phyloP scores from a whole-genome alignment of 1,284 basidiomycete species.

The Rhizoctonia solani region DNA sequence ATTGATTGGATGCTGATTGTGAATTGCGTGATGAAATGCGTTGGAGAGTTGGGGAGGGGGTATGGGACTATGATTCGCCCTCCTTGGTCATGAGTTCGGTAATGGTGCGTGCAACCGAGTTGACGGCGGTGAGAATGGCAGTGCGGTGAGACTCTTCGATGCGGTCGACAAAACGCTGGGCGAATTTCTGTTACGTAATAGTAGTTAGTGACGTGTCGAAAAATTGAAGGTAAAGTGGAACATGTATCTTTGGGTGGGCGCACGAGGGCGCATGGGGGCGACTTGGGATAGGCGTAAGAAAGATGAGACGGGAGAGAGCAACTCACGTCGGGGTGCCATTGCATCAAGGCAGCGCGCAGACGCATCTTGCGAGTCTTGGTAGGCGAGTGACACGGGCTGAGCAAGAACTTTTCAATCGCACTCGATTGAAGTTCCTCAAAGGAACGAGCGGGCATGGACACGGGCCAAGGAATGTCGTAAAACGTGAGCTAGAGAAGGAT shows the following conservation, averaged over 20 bases:
- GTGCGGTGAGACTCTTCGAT: slow-evolving; percentile 32
- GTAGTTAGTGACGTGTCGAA: background rate
- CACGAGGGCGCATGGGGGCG: background rate
- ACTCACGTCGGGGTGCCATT: slow-evolving; percentile 69
- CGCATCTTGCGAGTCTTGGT: slow-evolving; percentile 54
- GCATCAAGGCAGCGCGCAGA: slow-evolving; percentile 60
- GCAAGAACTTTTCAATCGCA: slow-evolving; percentile 58
- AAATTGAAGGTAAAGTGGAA: slow-evolving; percentile 1
- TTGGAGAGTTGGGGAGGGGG: too few relatives aligned
- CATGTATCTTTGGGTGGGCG: background rate
- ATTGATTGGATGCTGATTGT: background rate
- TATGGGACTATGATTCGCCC: background rate
- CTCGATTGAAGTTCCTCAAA: slow-evolving; percentile 29
- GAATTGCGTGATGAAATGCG: background rate
- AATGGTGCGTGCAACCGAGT: slow-evolving; percentile 29
- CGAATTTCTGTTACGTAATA: slow-evolving; percentile 11
- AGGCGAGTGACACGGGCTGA: slow-evolving; percentile 52
- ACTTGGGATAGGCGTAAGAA: background rate
- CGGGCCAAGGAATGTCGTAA: slow-evolving; percentile 64
- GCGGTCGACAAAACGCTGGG: slow-evolving; percentile 22
- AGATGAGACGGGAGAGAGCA: background rate
- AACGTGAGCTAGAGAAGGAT: slow-evolving; percentile 44
- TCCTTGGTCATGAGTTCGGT: slow-evolving; percentile 27
- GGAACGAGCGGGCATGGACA: slow-evolving; percentile 42
- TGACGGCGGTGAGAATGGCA: slow-evolving; percentile 29